Evolutionary conservation across 257 asterid species (phyloP), one percentile per base, ranked within the genome.

Genomic region (Lycium barbarum): DNA sequence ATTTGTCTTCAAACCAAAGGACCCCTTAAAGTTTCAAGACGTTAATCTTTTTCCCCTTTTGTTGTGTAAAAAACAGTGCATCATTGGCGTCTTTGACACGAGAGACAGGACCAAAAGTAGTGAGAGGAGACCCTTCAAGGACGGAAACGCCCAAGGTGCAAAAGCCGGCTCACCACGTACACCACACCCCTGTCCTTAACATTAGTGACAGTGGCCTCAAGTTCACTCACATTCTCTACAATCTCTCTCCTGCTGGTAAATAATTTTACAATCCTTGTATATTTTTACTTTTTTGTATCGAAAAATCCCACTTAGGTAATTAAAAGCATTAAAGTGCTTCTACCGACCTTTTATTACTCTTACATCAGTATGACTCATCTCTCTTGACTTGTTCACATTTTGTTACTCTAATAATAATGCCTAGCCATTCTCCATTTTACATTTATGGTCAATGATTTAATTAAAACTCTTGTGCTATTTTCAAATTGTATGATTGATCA

Each of bases 221-320:
- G 91, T 95, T 95, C 66, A 94, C 99, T 22, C 99, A 95, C 89
- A 90, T 95, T 89, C 99, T 95, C 61, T 94, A 94, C 88, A 95
- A 95, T 87, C 99, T 95, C 82, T 93, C 97, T 2, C 99, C 99
- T 36, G 99, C 95, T 15, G 99, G 99, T 93, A 90, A 88, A 17
- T 66, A 65, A 14, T 26, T 9, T 47, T 54, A 8, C 18, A 14
- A 5, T 40, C 45, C 12, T 26, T 26, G 33, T 26, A 26, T 26
- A 26, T 26, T 26, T 26, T 26, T 26, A 26, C 33, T 26, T 26
- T 26, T 1, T 26, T 26, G 33, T 26, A 26, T 26, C 33, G 33
- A 26, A 26, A 26, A 26, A 26, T 26, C 33, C 33, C 33, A 26
- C 33, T 26, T 26, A 26, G 33, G 33, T 26, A 26, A 26, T 26